Conservation (phyloP, 2,329 filamentous ascomycete genomes). For the Cytospora piceicola region DNA sequence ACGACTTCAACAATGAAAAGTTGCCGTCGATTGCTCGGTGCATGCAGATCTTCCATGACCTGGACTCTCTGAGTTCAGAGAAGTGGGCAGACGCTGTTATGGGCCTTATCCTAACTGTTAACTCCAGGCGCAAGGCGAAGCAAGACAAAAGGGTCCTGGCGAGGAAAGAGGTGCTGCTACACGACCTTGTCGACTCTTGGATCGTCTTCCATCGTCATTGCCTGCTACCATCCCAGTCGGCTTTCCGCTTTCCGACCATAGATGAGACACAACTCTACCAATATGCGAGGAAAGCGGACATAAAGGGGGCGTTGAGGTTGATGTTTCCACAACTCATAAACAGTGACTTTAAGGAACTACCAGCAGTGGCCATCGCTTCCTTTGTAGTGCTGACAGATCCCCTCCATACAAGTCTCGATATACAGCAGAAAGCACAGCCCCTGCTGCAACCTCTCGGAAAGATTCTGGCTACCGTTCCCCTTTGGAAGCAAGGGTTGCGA, state of each 20-base stretch:
- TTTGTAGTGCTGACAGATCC: conserved; percentile 45
- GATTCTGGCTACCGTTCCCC: conserved; percentile 29
- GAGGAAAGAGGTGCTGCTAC: conserved; percentile 40
- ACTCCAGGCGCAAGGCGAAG: conserved; percentile 35
- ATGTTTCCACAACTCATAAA: conserved; percentile 42
- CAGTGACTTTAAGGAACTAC: conserved; percentile 35
- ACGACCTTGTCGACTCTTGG: conserved; percentile 48
- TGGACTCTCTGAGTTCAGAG: conserved; percentile 40
- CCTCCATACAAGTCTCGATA: conserved; percentile 30
- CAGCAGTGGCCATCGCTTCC: conserved; percentile 45
- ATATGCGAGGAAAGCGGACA: conserved; percentile 33
- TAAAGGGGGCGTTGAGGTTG: conserved; percentile 38
- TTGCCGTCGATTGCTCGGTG: conserved; percentile 47
- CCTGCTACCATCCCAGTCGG: conserved; percentile 25
- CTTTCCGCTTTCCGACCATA: conserved; percentile 34
- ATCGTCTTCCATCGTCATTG: conserved; percentile 42
- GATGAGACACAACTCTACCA: conserved; percentile 20
- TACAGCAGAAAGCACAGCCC: conserved; percentile 33
- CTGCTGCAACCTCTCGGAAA: conserved; percentile 35
- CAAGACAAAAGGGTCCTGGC: conserved; percentile 38
- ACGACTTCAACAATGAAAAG: conserved; percentile 36
- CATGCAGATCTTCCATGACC: conserved; percentile 42
- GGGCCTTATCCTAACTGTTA: conserved; percentile 41
- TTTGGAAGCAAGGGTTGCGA: conserved; percentile 29
- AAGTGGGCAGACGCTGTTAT: conserved; percentile 43